Base-by-base conservation (phyloP, 805 yeast species). In the Saturnispora saitoi region DNA sequence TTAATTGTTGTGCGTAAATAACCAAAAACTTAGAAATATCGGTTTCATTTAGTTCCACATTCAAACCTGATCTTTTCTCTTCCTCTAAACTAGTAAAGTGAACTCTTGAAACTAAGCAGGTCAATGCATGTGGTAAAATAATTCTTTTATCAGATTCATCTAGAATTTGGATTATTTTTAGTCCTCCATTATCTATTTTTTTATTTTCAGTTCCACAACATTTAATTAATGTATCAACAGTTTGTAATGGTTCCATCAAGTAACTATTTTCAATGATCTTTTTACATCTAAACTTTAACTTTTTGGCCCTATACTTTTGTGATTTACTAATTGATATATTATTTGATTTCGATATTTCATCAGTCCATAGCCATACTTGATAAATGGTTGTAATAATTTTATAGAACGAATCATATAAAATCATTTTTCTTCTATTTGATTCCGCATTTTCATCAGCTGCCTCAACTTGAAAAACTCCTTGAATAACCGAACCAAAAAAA, bases 121-220 rank as follows among this genome's bases (percentile, higher is more conserved):
- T 71, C 54, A 86, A 70, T 4, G 89, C 66, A 55, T 77, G 74
- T 0, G 95, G 90, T 12, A 88, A 67, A 0, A 95, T 84, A 4
- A 77, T 57, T 49, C 80, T 85, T 0, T 95, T 85, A 54, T 86
- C 77, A 7, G 95, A 84, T 0, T 93, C 91, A 65, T 90, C 96
- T 43, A 90, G 66, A 2, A 85, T 81, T 61, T 86, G 88, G n/a
- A 86, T 63, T 1, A 86, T 58, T 54, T 81, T 83, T 56, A 56
- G 30, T 14, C 52, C 48, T 12, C 51, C 45, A 12, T 38, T 46
- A 38, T 58, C 52, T 26, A 52, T 51, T 5, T 61, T 56, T 15
- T 57, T 56, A 4, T 52, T 53, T 19, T 63, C 64, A 9, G 19
- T 17, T 6, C 46, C 41, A 42, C 51, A 46, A 10, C 64, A 57